Evolutionary conservation across 139 green algal genomes (phyloP).

Genomic region (Tetraselmis striata): DNA sequence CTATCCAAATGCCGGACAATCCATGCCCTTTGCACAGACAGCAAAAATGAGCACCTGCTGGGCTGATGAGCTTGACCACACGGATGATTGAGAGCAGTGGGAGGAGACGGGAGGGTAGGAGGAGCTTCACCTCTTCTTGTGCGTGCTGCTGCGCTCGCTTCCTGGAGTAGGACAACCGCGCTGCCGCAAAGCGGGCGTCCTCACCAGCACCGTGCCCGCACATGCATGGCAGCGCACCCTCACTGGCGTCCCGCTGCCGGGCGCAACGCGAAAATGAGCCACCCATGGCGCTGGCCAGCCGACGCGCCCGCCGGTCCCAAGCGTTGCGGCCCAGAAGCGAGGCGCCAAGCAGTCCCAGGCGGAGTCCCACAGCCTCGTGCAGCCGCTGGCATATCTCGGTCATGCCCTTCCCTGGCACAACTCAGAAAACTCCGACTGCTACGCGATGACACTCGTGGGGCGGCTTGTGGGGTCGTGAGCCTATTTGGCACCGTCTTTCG

Average conservation of each 20-base stretch:
- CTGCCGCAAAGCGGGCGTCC: neutral
- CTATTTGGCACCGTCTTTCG: no score
- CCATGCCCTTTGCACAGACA: no score
- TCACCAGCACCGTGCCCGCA: no score
- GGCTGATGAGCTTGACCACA: no score
- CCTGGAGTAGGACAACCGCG: neutral
- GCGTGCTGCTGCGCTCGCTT: neutral
- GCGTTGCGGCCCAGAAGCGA: neutral
- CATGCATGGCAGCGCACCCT: no score
- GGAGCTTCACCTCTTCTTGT: neutral
- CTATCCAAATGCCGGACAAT: no score
- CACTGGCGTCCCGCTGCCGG: neutral
- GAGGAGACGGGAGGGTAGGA: neutral
- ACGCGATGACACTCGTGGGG: no score
- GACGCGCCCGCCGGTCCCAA: neutral
- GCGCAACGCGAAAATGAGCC: neutral
- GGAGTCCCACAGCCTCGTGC: neutral
- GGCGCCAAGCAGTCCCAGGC: neutral
- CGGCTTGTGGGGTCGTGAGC: no score
- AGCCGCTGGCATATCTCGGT: neutral
- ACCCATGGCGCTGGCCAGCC: neutral
- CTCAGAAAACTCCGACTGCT: no score
- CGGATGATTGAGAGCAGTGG: no score
- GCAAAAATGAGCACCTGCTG: no score
- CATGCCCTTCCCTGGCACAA: no score